Conservation (phyloP, 177 flowering plant species). For the Vitis hybrid region DNA sequence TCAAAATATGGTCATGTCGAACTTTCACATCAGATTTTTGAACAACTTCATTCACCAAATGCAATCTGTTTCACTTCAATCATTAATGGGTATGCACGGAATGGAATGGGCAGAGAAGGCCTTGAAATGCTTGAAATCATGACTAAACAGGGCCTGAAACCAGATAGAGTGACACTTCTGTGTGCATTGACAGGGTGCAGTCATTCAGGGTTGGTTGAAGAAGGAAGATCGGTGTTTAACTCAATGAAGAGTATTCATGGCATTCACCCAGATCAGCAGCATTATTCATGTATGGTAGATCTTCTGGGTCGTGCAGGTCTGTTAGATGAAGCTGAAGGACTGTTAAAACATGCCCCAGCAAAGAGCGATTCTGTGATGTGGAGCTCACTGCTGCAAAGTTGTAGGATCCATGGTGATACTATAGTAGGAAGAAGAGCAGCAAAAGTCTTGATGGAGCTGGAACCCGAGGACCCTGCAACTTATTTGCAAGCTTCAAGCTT, state of each 20-base stretch:
- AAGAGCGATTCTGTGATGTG: conserved; percentile 46
- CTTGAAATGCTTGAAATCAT: conserved; percentile 44
- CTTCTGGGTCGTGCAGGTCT: conserved; percentile 71
- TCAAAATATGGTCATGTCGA: conserved; percentile 59
- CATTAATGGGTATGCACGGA: conserved; percentile 64
- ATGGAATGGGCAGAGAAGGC: conserved; percentile 62
- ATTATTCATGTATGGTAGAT: conserved; percentile 77
- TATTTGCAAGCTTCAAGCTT: conserved; percentile 56
- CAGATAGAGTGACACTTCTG: conserved; percentile 68
- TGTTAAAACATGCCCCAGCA: conserved; percentile 36
- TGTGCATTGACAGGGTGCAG: conserved; percentile 63
- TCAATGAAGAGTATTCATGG: conserved; percentile 45
- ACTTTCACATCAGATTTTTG: conserved; percentile 42
- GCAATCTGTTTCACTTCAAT: conserved; percentile 63
- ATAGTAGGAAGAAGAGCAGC: conserved; percentile 56
- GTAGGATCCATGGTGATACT: conserved; percentile 53
- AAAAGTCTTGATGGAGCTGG: conserved; percentile 45
- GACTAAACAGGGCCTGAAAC: conserved; percentile 44
- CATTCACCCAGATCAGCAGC: conserved; percentile 48
- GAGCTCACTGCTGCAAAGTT: conserved; percentile 70
- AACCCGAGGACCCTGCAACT: conserved; percentile 49
- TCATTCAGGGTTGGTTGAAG: conserved; percentile 70
- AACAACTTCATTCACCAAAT: conserved; percentile 41
- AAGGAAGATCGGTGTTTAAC: conserved; percentile 51
- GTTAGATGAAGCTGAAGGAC: conserved; percentile 59